Conservation (phyloP, 306 rosid genomes). For the Dicorynia guianensis region DNA sequence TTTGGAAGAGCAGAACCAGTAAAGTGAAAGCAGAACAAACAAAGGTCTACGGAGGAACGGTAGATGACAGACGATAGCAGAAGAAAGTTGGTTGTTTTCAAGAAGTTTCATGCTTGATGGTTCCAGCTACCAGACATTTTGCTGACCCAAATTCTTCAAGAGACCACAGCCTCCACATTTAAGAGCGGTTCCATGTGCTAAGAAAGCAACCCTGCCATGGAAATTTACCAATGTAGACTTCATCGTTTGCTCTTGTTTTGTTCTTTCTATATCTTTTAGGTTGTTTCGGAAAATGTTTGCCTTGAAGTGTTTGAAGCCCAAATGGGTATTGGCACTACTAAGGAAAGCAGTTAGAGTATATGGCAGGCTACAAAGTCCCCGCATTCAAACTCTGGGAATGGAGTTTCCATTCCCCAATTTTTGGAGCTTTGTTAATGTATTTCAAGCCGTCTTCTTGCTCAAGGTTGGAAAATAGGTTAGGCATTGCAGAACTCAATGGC, state of each 20-base stretch:
- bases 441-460: slow-evolving; percentile 35
- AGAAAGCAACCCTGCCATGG: slow-evolving; percentile 7
- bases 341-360: slow-evolving; percentile 22
- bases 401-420: too few relatives aligned
- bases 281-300: background rate
- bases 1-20: background rate
- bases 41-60: too few relatives aligned
- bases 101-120: background rate
- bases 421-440: background rate
- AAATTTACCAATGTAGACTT: background rate
- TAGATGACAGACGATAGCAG: background rate
- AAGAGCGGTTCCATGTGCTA: slow-evolving; percentile 24
- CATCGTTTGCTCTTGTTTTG: background rate
- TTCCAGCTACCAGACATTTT: slow-evolving; percentile 21
- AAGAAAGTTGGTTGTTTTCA: slow-evolving; percentile 29
- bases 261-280: background rate
- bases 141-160: background rate
- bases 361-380: background rate
- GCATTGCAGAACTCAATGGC: background rate
- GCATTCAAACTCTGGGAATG: too few relatives aligned
- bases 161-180: background rate
- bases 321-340: slow-evolving; percentile 22
- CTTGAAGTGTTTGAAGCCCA: background rate
- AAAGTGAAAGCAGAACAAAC: too few relatives aligned
- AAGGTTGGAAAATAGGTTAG: slow-evolving; percentile 22